phyloP scores from a whole-genome alignment of 2,329 filamentous ascomycete species.

The Fusarium odoratissimum region DNA sequence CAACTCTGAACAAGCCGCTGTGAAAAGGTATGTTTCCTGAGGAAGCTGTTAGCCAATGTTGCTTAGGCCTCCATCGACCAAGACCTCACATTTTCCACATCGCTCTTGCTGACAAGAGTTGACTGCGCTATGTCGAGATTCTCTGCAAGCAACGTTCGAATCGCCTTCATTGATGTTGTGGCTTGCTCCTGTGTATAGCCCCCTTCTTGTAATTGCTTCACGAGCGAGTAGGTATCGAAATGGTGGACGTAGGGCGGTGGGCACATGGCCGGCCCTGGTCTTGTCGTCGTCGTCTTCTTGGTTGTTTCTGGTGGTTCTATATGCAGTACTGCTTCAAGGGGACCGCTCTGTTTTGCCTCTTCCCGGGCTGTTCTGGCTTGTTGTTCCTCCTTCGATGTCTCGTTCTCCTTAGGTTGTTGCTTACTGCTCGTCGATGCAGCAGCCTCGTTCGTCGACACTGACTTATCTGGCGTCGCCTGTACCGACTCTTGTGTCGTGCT shows the following conservation, averaged over 20 bases:
- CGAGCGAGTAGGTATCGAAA: constrained; percentile 93
- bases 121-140: constrained; percentile 86
- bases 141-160: constrained; percentile 78
- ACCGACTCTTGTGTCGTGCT: constrained; percentile 10
- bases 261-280: constrained; percentile 73
- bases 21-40: constrained; percentile 89
- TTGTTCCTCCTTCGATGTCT: constrained; percentile 25
- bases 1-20: constrained; percentile 92
- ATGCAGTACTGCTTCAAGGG: constrained; percentile 63
- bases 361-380: constrained; percentile 48
- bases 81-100: constrained; percentile 79
- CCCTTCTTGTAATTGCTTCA: constrained; percentile 80
- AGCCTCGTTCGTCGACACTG: constrained; percentile 6
- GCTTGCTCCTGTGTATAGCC: constrained; percentile 81
- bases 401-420: constrained; percentile 10
- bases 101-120: constrained; percentile 86
- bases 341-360: constrained; percentile 57
- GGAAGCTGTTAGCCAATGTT: constrained; percentile 26
- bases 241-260: constrained; percentile 90
- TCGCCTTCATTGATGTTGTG: constrained; percentile 90
- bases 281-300: constrained; percentile 39
- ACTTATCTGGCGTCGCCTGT: constrained; percentile 4
- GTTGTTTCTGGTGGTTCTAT: constrained; percentile 57
- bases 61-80: not conserved
- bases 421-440: constrained; percentile 13